Conservation (phyloP, 345 rosid species). For the Sisymbrium irio region DNA sequence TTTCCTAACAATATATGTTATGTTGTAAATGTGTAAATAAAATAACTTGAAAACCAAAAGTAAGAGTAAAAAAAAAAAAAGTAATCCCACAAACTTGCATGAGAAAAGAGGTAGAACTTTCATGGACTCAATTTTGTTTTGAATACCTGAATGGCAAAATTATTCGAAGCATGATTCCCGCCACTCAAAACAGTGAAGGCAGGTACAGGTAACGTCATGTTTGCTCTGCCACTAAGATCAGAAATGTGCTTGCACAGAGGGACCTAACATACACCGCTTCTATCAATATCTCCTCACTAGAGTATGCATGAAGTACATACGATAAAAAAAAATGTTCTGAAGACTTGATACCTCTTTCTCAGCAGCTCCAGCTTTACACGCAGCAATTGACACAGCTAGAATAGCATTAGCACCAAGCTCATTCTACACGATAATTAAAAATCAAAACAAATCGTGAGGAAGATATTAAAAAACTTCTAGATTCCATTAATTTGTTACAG, state of each 20-base stretch:
- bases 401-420: conserved; percentile 96
- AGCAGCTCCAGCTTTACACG: conserved; percentile 99
- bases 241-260: conserved; percentile 88
- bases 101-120: neutral
- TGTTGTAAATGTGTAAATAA: neutral
- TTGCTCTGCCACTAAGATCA: conserved; percentile 76
- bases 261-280: conserved; percentile 47
- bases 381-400: conserved; percentile 94
- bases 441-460: neutral
- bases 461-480: neutral
- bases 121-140: neutral
- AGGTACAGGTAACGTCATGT: conserved; percentile 78
- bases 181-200: conserved; percentile 93
- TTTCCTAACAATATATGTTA: conserved; percentile 52
- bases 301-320: neutral
- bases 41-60: neutral
- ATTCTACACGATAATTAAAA: conserved; percentile 49
- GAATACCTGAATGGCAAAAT: conserved; percentile 74
- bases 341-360: conserved; percentile 68
- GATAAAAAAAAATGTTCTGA: neutral
- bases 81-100: conserved; percentile 1
- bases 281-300: conserved; percentile 24
- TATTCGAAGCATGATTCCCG: conserved; percentile 85
- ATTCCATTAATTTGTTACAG: neutral
- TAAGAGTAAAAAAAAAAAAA: neutral